These are phyloP conservation scores for Barnettozyma hawaiiensis DNA, from an alignment of 1,139 yeast genomes.

Conservation along the genomic window DNA sequence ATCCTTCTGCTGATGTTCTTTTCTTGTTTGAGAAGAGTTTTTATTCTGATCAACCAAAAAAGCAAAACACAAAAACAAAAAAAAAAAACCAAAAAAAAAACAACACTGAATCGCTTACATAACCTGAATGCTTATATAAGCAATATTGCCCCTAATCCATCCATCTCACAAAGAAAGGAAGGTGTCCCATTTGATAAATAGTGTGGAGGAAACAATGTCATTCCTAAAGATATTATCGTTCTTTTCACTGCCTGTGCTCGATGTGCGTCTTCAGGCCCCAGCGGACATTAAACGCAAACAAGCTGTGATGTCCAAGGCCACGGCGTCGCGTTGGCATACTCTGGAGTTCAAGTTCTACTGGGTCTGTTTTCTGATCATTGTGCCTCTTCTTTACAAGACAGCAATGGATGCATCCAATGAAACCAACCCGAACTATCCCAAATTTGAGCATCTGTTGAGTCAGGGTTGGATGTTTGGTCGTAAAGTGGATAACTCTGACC, in stretches of 20 bases:
- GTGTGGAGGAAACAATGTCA: not conserved
- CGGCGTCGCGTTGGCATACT: slow-evolving; percentile 65
- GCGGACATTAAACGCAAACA: slow-evolving; percentile 39
- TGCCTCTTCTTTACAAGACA: slow-evolving; percentile 77
- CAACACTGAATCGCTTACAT: no score
- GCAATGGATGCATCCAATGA: slow-evolving; percentile 80
- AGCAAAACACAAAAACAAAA: no score
- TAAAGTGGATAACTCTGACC: slow-evolving; percentile 84
- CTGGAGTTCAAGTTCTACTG: slow-evolving; percentile 67
- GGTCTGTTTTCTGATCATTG: slow-evolving; percentile 55
- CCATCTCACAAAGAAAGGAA: no score
- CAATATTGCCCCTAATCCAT: no score
- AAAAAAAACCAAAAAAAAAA: no score
- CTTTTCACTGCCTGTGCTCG: slow-evolving; percentile 73
- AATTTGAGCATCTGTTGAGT: slow-evolving; percentile 54
- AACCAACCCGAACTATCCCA: slow-evolving; percentile 67
- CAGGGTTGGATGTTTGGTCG: slow-evolving; percentile 76
- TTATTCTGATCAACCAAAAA: no score
- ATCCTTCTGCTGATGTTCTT: not conserved
- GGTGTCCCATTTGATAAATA: no score
- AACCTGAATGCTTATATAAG: no score
- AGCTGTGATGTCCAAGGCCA: slow-evolving; percentile 39
- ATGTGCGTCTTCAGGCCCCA: slow-evolving; percentile 61
- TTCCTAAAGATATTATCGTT: slow-evolving; percentile 27
- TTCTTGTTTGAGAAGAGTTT: no score